phyloP scores from a whole-genome alignment of 306 rosid genomes.

The Cicer pinnatifidum region DNA sequence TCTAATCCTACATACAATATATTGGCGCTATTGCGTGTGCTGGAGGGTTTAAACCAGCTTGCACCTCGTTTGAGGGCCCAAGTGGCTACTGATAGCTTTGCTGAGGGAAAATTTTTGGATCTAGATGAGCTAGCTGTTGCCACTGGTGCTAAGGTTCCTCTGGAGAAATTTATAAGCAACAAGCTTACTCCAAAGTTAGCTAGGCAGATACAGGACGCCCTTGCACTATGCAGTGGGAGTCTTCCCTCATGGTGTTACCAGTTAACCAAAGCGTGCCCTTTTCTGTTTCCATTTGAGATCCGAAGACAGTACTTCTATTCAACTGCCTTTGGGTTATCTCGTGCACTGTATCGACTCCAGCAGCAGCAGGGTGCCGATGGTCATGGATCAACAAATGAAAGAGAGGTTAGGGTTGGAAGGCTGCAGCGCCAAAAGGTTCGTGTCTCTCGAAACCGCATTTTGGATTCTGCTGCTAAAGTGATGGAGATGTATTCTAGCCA shows the following conservation, averaged over 20 bases:
- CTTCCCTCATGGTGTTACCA: constrained; percentile 99
- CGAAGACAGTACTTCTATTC: constrained; percentile 95
- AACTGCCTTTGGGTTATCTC: constrained; percentile 97
- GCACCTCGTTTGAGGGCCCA: constrained; percentile 86
- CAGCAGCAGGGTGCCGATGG: constrained; percentile 99
- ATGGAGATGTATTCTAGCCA: constrained; percentile 99
- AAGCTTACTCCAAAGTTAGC: constrained; percentile 98
- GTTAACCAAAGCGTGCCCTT: constrained; percentile 96
- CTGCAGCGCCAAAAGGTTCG: constrained; percentile 98
- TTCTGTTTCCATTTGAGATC: constrained; percentile 96
- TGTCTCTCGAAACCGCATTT: constrained; percentile 89
- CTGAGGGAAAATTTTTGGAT: constrained; percentile 66
- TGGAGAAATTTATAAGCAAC: constrained; percentile 85
- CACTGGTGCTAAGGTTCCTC: constrained; percentile 64
- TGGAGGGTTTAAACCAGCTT: constrained; percentile 95
- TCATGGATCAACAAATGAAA: constrained; percentile 80
- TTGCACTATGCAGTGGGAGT: constrained; percentile 99
- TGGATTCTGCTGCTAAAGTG: constrained; percentile 98
- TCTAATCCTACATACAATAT: constrained; percentile 86
- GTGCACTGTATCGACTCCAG: constrained; percentile 92
- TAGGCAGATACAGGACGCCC: constrained; percentile 97
- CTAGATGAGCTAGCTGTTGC: constrained; percentile 65
- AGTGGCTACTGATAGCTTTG: constrained; percentile 70
- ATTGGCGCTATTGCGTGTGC: constrained; percentile 81
- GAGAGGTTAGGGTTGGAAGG: constrained; percentile 98